Conservation (phyloP, 768 basidiomycete genomes). For the Kwoniella heveanensis region DNA sequence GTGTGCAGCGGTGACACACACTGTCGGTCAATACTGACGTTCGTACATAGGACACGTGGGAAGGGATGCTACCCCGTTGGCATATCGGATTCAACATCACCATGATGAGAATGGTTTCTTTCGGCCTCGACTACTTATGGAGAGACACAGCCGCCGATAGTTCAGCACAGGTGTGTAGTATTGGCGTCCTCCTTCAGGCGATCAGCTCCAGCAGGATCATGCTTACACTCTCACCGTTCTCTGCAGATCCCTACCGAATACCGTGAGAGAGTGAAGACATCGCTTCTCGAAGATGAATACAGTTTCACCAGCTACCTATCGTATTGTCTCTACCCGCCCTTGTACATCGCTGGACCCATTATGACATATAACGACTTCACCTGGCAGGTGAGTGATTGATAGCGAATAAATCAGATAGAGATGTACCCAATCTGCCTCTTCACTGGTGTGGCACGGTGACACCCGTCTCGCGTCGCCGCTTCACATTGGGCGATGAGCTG, state of each 20-base stretch:
- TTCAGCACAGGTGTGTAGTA: not conserved
- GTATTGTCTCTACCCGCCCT: slow-evolving; percentile 86
- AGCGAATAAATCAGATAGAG: too few relatives aligned
- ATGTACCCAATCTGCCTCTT: too few relatives aligned
- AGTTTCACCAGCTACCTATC: slow-evolving; percentile 72
- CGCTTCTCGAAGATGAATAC: slow-evolving; percentile 67
- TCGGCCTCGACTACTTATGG: slow-evolving; percentile 93
- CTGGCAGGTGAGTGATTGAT: slow-evolving; percentile 71
- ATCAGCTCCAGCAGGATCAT: too few relatives aligned
- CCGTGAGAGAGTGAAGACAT: slow-evolving; percentile 64
- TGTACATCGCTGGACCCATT: slow-evolving; percentile 95
- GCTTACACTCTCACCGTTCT: not conserved
- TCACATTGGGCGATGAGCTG: too few relatives aligned
- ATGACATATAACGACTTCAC: slow-evolving; percentile 94
- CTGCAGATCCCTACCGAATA: slow-evolving; percentile 54
- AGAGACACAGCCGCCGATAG: slow-evolving; percentile 33
- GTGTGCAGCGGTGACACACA: too few relatives aligned
- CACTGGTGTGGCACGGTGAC: too few relatives aligned
- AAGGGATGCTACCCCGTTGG: slow-evolving; percentile 86
- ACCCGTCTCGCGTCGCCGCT: too few relatives aligned
- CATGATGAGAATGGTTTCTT: slow-evolving; percentile 89
- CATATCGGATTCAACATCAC: slow-evolving; percentile 93
- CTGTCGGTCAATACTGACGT: too few relatives aligned
- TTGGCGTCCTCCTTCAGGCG: not conserved
- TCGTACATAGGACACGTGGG: slow-evolving; percentile 54